Percentiles rank a stretch among this genome's conserved stretches.
Evolutionary conservation across 2,329 filamentous ascomycete species (phyloP).

Genomic region (Ophiosphaerella korrae): DNA sequence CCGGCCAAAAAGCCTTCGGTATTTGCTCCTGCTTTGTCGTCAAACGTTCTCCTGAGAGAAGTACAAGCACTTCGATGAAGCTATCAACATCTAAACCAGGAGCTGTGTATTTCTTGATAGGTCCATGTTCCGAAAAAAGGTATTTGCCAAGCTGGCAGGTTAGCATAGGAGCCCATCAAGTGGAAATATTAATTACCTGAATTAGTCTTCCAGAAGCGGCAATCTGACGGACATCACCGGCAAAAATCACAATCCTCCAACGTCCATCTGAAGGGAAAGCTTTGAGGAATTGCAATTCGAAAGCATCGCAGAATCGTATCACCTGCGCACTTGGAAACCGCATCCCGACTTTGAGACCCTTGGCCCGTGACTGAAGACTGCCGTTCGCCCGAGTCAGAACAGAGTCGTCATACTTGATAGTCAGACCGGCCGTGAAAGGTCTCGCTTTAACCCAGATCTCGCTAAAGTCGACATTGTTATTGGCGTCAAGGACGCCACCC

Average conservation of each 20-base stretch:
- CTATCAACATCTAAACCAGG: not conserved
- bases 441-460: not conserved
- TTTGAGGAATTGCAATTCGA: not conserved
- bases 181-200: not conserved
- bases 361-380: not conserved
- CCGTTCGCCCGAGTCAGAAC: not conserved
- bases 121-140: not conserved
- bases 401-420: not conserved
- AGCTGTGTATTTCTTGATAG: not conserved
- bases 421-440: not conserved
- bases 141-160: not conserved
- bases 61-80: conserved; percentile 1
- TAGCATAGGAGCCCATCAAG: not conserved
- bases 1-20: not conserved
- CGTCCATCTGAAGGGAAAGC: not conserved
- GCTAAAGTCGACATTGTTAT: not conserved
- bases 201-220: not conserved
- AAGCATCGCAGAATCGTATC: not conserved
- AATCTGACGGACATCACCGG: not conserved
- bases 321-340: not conserved
- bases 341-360: not conserved
- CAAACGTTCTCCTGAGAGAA: not conserved
- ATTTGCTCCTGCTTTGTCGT: not conserved
- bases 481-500: not conserved
- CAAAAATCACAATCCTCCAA: not conserved